Percentiles rank a stretch among this genome's conserved stretches.
phyloP scores from a whole-genome alignment of 2,329 filamentous ascomycete genomes.

The Rhynchosporium graminicola region DNA sequence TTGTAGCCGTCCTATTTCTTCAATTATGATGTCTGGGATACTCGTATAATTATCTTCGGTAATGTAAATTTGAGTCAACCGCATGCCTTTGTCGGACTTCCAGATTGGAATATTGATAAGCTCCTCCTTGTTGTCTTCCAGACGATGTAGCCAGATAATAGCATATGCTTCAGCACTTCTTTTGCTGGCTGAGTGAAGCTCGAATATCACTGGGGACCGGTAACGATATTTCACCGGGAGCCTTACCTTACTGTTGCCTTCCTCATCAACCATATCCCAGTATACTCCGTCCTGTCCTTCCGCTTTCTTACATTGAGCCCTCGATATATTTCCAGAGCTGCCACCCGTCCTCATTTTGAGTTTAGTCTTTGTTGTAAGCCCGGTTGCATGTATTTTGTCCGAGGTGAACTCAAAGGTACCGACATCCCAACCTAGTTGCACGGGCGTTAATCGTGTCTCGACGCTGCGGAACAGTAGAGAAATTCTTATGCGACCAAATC shows the following conservation, averaged over 20 bases:
- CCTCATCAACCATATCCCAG: constrained; percentile 56
- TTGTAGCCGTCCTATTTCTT: constrained; percentile 77
- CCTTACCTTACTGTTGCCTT: constrained; percentile 57
- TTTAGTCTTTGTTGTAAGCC: constrained; percentile 64
- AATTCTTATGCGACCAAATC: constrained; percentile 86
- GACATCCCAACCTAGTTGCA: constrained; percentile 90
- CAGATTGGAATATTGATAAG: constrained; percentile 89
- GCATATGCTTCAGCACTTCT: constrained; percentile 74
- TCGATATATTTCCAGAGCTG: constrained; percentile 69
- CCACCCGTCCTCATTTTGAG: constrained; percentile 85
- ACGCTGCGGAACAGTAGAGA: constrained; percentile 88
- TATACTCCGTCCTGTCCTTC: constrained; percentile 60
- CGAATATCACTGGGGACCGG: constrained; percentile 84
- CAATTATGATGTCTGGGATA: constrained; percentile 73
- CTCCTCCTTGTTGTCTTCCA: constrained; percentile 76
- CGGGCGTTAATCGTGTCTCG: constrained; percentile 80
- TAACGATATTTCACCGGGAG: constrained; percentile 91
- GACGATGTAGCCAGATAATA: constrained; percentile 80
- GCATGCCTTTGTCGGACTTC: constrained; percentile 72
- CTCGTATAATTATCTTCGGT: constrained; percentile 72
- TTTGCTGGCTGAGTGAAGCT: constrained; percentile 72
- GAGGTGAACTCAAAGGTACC: constrained; percentile 89
- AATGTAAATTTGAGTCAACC: constrained; percentile 90
- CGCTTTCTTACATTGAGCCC: constrained; percentile 62
- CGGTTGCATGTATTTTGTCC: constrained; percentile 64